Evolutionary conservation across 1,139 yeast species (phyloP), one percentile per base, ranked within the genome.

Genomic region (Kodamaea ohmeri): DNA sequence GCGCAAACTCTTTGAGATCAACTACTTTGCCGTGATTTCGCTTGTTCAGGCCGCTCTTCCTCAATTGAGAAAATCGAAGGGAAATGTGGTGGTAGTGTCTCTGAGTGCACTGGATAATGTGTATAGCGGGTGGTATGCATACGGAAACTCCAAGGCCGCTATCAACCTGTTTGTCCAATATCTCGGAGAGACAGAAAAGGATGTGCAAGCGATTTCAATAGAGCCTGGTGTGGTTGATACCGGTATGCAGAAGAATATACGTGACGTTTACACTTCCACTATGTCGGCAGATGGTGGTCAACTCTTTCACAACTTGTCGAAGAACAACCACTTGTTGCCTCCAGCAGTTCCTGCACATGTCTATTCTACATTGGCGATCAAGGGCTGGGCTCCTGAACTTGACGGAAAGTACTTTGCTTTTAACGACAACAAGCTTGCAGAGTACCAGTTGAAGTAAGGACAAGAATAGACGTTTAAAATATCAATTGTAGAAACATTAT

Each of bases 201-300:
- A 68, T 0, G 65, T 89, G 15, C 65, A 66, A 34, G 69, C 85
- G 3, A 63, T 87, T 8, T 70, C 96, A 0, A 71, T 90, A 17
- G 96, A 96, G 2, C 97, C 97, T 0, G 97, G 97, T 4, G 95
- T 87, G 1, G 97, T 90, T 2, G 88, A 85, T 55, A 89, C 97
- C 0, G 69, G 66, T 15, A 90, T 90, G 97, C 97, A 90, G 62
- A 55, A 52, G 11, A 81, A 78, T 41, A 88, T 90, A 41, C 76
- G 97, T 52, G 81, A 76, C 16, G 55, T 52, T 42, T 74, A 75
- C 51, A 78, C 78, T 1, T 48, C 54, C 7, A 62, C 64, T 25
- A 87, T 88, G 96, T 64, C 71, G 1, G 63, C 68, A 1, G 78
- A 72, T 13, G 71, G 76, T 13, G 4, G 13, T 4, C 12, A 27